Conservation (phyloP, 2,329 filamentous ascomycete genomes). For the Huntiella decipiens region DNA sequence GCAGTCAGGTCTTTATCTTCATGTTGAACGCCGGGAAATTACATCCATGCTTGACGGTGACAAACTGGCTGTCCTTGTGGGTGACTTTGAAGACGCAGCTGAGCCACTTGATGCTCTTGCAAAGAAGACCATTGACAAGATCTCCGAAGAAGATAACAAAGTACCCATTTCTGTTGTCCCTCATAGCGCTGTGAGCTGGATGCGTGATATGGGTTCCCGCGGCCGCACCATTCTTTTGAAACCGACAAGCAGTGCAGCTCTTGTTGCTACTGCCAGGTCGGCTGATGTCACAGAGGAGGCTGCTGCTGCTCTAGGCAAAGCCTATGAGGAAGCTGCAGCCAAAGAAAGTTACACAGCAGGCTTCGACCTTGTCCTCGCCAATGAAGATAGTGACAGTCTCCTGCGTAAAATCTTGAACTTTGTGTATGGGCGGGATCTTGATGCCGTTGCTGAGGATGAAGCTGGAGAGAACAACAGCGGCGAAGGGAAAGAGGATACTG, state of each 20-base stretch:
- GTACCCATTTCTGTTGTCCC: conserved; percentile 31
- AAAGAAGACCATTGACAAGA: conserved; percentile 15
- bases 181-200: conserved; percentile 22
- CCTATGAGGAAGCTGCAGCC: conserved; percentile 13
- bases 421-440: conserved; percentile 14
- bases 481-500: conserved; percentile 3
- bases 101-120: background rate
- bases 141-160: conserved; percentile 31
- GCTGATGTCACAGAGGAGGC: background rate
- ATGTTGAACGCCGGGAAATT: conserved; percentile 36
- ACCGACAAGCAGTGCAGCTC: conserved; percentile 17
- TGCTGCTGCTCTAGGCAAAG: conserved; percentile 1
- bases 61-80: conserved; percentile 33
- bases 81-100: background rate
- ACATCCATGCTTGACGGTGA: conserved; percentile 40
- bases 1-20: conserved; percentile 32
- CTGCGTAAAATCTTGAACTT: conserved; percentile 15
- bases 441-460: background rate
- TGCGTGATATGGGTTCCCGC: conserved; percentile 35
- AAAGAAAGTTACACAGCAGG: conserved; percentile 11
- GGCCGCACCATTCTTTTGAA: conserved; percentile 36
- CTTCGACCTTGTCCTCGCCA: conserved; percentile 13
- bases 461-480: background rate
- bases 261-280: conserved; percentile 4
- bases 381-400: conserved; percentile 16